Evolutionary conservation across 192 early-diverging fungal genomes (phyloP), one percentile per base, ranked within the genome.

Genomic region (Backusella parvicylindrica): DNA sequence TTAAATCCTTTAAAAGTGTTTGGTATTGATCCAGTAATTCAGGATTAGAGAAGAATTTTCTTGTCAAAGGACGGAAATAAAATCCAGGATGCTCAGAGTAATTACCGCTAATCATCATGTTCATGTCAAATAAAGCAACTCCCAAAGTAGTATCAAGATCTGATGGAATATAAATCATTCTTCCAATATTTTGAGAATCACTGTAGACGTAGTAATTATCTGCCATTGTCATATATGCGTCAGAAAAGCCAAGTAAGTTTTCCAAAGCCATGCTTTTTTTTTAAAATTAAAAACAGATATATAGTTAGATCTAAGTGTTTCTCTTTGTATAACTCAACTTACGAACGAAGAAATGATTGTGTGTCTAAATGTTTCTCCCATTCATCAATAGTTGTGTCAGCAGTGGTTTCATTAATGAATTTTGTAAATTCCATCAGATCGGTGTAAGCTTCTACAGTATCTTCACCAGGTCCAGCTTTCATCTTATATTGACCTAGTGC

Each of bases 41-140:
- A 38, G 16, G 23, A 28, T 12, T 33, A 2, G 32, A 60, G 12
- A 72, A 60, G 7, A 72, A 16, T 33, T 68, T 68, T 11, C 36
- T 53, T 9, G 71, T 72, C 15, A 72, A 31, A 1, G 71, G 71
- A 36, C 47, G 71, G 21, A 60, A 37, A 5, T 23, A 33, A 31
- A 72, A 72, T 15, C 71, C 71, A 33, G 71, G 71, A 30, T 60
- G 53, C 18, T 72, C 53, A 11, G 49, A 43, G 50, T 72, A 72
- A 72, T 72, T 63, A 11, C 71, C 71, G 12, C 32, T 72, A 12
- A 15, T 33, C 71, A 72, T 60, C 28, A 43, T 11, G 1, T 69
- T 30, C 15, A 43, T 43, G 5, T 43, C 38, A 40, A 69, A 69
- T 16, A 43, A 43, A 43, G 38, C 36, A 30, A 43, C 38, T 41